These are phyloP conservation scores for Entomortierella lignicola DNA, from an alignment of 192 early-diverging fungal genomes.

Conservation along the genomic window DNA sequence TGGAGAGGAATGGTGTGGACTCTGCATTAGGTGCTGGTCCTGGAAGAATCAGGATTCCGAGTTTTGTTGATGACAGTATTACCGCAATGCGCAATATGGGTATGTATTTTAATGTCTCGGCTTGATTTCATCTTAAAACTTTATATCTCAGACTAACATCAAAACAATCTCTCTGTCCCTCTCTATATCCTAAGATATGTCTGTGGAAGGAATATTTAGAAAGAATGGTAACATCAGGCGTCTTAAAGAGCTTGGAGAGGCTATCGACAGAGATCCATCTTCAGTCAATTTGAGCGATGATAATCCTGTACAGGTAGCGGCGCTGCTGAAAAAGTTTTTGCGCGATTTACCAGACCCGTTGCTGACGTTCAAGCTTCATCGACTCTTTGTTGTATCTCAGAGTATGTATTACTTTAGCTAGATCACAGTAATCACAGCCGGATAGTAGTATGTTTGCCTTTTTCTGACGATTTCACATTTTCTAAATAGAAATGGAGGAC, in stretches of 20 bases:
- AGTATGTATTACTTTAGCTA: slow-evolving; percentile 58
- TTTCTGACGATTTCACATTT: background rate
- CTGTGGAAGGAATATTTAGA: slow-evolving; percentile 94
- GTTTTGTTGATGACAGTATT: slow-evolving; percentile 87
- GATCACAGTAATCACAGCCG: too few species aligned
- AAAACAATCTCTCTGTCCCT: background rate
- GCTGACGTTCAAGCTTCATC: slow-evolving; percentile 89
- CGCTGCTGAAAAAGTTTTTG: slow-evolving; percentile 95
- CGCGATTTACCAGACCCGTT: slow-evolving; percentile 96
- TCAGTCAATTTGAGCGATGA: slow-evolving; percentile 76
- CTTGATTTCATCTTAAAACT: too few species aligned
- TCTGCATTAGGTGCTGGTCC: slow-evolving; percentile 76
- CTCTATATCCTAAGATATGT: slow-evolving; percentile 63
- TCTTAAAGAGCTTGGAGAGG: slow-evolving; percentile 86
- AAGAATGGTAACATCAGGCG: slow-evolving; percentile 98
- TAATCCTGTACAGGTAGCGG: slow-evolving; percentile 92
- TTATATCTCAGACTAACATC: too few species aligned
- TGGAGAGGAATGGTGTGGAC: slow-evolving; percentile 87
- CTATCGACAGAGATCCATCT: slow-evolving; percentile 85
- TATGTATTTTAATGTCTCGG: slow-evolving; percentile 42
- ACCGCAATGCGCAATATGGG: slow-evolving; percentile 79
- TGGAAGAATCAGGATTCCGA: slow-evolving; percentile 80
- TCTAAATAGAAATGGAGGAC: slow-evolving; percentile 60
- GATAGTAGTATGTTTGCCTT: too few species aligned
- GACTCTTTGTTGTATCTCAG: slow-evolving; percentile 84